phyloP scores from a whole-genome alignment of 139 green algal species.

The Haematococcus sp. region DNA sequence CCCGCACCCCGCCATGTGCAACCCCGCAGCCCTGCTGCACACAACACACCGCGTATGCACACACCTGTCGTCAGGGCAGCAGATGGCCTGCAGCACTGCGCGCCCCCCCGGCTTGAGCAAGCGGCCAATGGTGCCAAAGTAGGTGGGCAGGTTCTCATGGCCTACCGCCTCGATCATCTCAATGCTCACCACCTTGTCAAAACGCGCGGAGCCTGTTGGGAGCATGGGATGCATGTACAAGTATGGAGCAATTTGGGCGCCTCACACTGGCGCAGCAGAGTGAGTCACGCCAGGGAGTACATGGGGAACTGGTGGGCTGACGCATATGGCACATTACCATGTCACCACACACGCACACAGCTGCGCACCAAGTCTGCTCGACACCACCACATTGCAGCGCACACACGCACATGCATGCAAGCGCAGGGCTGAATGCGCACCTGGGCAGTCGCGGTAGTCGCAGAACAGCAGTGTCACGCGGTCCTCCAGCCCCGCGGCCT shows the following conservation, averaged over 20 bases:
- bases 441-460: constrained; percentile 80
- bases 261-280: too few relatives aligned
- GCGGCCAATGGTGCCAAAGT: constrained; percentile 72
- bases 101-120: constrained; percentile 77
- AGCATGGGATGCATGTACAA: too few relatives aligned
- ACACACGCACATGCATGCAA: background rate
- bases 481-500: constrained; percentile 77
- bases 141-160: constrained; percentile 85
- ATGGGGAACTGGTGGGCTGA: background rate
- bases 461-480: constrained; percentile 82
- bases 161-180: constrained; percentile 99
- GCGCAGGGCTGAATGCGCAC: background rate
- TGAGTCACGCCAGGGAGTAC: too few relatives aligned
- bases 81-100: constrained; percentile 74
- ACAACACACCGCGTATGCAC: too few relatives aligned
- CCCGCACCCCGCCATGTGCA: too few relatives aligned
- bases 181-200: constrained; percentile 83
- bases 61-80: constrained; percentile 35
- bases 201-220: too few relatives aligned
- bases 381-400: too few relatives aligned
- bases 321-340: background rate
- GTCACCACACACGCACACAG: background rate
- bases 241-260: too few relatives aligned
- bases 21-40: too few relatives aligned
- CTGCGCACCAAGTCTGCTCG: background rate